phyloP scores from a whole-genome alignment of 2,329 filamentous ascomycete genomes.

The Neonectria neomacrospora region DNA sequence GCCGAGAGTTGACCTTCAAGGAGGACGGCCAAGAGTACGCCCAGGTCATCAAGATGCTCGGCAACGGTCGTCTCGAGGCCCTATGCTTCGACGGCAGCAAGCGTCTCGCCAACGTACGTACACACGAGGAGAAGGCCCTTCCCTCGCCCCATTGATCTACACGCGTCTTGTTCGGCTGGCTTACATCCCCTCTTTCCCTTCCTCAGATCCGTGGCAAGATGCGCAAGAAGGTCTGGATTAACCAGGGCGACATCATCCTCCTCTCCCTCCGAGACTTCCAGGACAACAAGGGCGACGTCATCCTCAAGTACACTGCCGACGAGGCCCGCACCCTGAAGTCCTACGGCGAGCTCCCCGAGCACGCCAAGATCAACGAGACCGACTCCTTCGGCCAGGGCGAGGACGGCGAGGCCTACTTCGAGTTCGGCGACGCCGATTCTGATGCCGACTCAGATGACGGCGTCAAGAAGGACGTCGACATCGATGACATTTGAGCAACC shows the following conservation, averaged over 20 bases:
- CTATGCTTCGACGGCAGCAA: conserved; percentile 88
- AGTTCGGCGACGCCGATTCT: conserved; percentile 94
- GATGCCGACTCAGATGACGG: conserved; percentile 64
- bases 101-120: conserved; percentile 55
- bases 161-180: conserved; percentile 56
- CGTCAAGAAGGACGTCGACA: conserved; percentile 84
- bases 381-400: conserved; percentile 93
- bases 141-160: neutral
- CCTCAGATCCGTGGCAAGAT: conserved; percentile 83
- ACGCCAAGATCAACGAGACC: conserved; percentile 99
- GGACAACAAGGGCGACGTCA: conserved; percentile 96
- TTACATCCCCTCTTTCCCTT: conserved; percentile 58
- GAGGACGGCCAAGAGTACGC: conserved; percentile 86
- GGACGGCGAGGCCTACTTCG: conserved; percentile 96
- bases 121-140: conserved; percentile 8
- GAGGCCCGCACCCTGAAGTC: conserved; percentile 95
- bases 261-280: conserved; percentile 91
- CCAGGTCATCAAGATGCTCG: conserved; percentile 84
- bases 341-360: conserved; percentile 96
- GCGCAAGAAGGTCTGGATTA: conserved; percentile 99
- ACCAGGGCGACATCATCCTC: conserved; percentile 95
- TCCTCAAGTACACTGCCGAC: conserved; percentile 95
- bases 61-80: conserved; percentile 92
- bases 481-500: conserved; percentile 86
- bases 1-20: conserved; percentile 98